Percentiles rank a stretch among this genome's conserved stretches.
These are phyloP conservation scores for Xylaria digitata DNA, from an alignment of 2,329 filamentous ascomycete species.

Conservation along the genomic window DNA sequence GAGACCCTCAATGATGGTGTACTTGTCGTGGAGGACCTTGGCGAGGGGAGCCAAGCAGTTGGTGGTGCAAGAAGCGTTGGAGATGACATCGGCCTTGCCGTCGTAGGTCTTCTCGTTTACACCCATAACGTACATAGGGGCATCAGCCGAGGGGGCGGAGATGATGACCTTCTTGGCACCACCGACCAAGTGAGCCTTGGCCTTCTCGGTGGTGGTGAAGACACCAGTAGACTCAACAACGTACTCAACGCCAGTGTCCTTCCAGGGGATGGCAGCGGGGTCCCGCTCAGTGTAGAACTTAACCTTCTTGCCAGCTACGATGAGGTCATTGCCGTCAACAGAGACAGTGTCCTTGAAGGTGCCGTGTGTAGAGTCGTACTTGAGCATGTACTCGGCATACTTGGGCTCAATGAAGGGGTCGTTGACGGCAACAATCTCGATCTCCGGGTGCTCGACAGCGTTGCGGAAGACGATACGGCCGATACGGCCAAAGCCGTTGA, in stretches of 20 bases:
- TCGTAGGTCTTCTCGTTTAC: slow-evolving; percentile 97
- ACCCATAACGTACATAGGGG: slow-evolving; percentile 99
- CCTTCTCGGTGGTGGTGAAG: slow-evolving; percentile 99
- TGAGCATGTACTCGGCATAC: slow-evolving; percentile 99
- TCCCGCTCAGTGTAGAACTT: slow-evolving; percentile 95
- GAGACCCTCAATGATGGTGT: slow-evolving; percentile 95
- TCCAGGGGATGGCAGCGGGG: slow-evolving; percentile 91
- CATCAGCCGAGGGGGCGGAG: slow-evolving; percentile 92
- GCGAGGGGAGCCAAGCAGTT: slow-evolving; percentile 99
- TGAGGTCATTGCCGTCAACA: slow-evolving; percentile 75
- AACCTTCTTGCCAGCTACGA: slow-evolving; percentile 94
- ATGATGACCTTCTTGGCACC: slow-evolving; percentile 98
- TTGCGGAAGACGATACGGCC: slow-evolving; percentile 99
- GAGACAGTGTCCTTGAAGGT: slow-evolving; percentile 92
- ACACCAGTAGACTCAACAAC: slow-evolving; percentile 98
- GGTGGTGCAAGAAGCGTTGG: slow-evolving; percentile 99
- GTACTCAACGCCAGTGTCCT: slow-evolving; percentile 87
- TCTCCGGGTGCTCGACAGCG: slow-evolving; percentile 87
- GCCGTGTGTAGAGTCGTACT: slow-evolving; percentile 98
- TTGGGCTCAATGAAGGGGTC: slow-evolving; percentile 98
- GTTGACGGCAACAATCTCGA: slow-evolving; percentile 96
- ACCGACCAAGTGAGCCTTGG: slow-evolving; percentile 90
- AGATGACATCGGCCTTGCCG: slow-evolving; percentile 90
- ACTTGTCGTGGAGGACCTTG: slow-evolving; percentile 99
- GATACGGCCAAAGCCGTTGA: slow-evolving; percentile 99